Conservation (phyloP, 1,284 basidiomycete species). For the Trametes polyzona region DNA sequence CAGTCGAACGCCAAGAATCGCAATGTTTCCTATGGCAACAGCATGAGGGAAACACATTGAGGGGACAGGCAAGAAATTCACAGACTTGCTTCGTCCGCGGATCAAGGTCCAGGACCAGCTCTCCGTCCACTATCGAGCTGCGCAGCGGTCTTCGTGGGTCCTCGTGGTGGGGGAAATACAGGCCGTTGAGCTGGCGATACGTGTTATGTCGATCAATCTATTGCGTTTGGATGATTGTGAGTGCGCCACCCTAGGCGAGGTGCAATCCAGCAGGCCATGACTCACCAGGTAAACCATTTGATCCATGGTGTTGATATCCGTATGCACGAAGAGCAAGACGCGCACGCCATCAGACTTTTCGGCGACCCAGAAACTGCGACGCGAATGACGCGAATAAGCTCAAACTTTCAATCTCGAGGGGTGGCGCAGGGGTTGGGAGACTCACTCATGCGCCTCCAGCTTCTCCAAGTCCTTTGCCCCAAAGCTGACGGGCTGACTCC, state of each 20-base stretch:
- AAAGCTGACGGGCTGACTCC: conserved; percentile 94
- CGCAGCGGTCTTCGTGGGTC: conserved; percentile 65
- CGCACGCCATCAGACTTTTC: conserved; percentile 99
- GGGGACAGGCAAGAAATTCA: conserved; percentile 1
- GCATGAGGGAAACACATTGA: conserved; percentile 8
- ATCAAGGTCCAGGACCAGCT: conserved; percentile 92
- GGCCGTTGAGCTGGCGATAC: conserved; percentile 74
- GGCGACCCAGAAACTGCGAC: conserved; percentile 93
- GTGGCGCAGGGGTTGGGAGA: conserved; percentile 23
- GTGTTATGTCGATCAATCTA: conserved; percentile 96
- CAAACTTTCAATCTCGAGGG: neutral
- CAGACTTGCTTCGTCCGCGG: conserved; percentile 68
- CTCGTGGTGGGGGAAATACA: conserved; percentile 91
- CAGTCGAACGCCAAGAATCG: conserved; percentile 94
- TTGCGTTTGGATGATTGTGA: neutral
- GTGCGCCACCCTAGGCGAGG: neutral
- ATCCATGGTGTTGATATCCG: conserved; percentile 60
- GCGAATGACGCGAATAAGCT: conserved; percentile 1
- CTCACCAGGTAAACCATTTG: conserved; percentile 87
- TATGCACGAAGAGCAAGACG: conserved; percentile 85
- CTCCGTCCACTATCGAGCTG: conserved; percentile 91
- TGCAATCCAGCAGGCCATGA: conserved; percentile 1
- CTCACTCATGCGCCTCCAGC: conserved; percentile 84
- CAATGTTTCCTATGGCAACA: conserved; percentile 64
- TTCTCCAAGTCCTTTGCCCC: conserved; percentile 67